phyloP scores from a whole-genome alignment of 192 early-diverging fungal genomes.

The Backusella tuberculispora region DNA sequence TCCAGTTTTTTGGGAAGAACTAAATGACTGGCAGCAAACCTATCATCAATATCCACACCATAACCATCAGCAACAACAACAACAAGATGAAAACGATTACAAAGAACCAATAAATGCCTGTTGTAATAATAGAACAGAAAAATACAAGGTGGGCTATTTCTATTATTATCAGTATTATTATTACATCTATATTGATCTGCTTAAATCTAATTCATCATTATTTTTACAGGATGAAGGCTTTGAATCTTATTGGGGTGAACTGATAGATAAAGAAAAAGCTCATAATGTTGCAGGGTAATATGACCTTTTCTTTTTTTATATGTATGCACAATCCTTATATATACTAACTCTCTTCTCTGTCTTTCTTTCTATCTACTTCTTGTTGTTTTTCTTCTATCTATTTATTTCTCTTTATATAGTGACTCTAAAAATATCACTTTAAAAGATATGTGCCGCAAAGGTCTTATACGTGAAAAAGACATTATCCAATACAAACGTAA shows the following conservation, averaged over 20 bases:
- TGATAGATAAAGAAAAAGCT: conserved; percentile 36
- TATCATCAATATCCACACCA: not conserved
- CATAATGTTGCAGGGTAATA: conserved; percentile 43
- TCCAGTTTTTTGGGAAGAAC: conserved; percentile 1
- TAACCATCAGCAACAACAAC: not conserved
- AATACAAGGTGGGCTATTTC: not conserved
- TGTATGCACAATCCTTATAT: not conserved
- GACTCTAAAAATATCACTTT: conserved; percentile 46
- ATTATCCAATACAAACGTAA: conserved; percentile 45
- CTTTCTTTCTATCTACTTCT: too few relatives aligned
- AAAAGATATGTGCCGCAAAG: conserved; percentile 46
- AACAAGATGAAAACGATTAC: too few relatives aligned
- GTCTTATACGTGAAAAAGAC: conserved; percentile 42
- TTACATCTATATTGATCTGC: not conserved
- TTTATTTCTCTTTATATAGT: conserved; percentile 8
- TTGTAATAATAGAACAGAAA: conserved; percentile 9
- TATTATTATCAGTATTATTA: not conserved
- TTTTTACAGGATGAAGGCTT: conserved; percentile 30
- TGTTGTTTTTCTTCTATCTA: not conserved
- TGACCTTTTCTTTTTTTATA: not conserved
- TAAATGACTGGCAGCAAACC: conserved; percentile 10
- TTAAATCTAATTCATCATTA: not conserved
- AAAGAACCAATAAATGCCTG: not conserved
- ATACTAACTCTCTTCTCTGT: too few relatives aligned
- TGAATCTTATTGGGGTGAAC: conserved; percentile 40